Conservation (phyloP, 1,284 basidiomycete genomes). For the Puccinia coronata region DNA sequence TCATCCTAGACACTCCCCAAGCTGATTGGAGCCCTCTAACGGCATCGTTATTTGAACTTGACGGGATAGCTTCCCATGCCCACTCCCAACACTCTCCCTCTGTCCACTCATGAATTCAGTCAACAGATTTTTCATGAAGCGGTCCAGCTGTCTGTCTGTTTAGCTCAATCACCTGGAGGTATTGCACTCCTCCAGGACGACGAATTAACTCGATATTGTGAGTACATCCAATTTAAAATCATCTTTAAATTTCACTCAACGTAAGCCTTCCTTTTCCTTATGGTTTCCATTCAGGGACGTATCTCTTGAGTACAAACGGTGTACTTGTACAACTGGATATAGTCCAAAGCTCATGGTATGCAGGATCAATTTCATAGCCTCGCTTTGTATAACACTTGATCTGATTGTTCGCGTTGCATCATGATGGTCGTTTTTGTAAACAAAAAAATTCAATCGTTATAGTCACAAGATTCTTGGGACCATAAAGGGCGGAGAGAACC, state of each 20-base stretch:
- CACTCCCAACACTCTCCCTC: background rate
- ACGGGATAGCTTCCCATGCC: constrained; percentile 36
- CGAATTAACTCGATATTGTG: constrained; percentile 42
- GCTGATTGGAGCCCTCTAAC: background rate
- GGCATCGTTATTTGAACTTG: background rate
- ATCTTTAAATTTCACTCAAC: background rate
- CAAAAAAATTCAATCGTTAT: too few relatives aligned
- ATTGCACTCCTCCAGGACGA: constrained; percentile 14
- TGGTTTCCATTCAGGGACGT: constrained; percentile 15
- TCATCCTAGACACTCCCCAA: background rate
- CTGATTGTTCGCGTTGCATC: too few relatives aligned
- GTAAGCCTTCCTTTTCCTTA: background rate
- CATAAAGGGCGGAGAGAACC: too few relatives aligned
- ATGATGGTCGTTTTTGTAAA: too few relatives aligned
- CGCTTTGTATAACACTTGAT: too few relatives aligned
- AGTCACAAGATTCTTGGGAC: too few relatives aligned
- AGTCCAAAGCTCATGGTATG: constrained; percentile 27
- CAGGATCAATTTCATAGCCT: background rate
- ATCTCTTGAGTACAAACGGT: constrained; percentile 36
- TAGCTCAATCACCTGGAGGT: constrained; percentile 23
- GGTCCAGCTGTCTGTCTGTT: constrained; percentile 10
- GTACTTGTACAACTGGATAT: constrained; percentile 40
- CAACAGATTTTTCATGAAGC: constrained; percentile 29
- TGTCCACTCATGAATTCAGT: constrained; percentile 13
- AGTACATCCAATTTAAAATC: background rate